Evolutionary conservation across 2,329 filamentous ascomycete genomes (phyloP), one percentile per base, ranked within the genome.

Genomic region (Diaporthe humulicola): DNA sequence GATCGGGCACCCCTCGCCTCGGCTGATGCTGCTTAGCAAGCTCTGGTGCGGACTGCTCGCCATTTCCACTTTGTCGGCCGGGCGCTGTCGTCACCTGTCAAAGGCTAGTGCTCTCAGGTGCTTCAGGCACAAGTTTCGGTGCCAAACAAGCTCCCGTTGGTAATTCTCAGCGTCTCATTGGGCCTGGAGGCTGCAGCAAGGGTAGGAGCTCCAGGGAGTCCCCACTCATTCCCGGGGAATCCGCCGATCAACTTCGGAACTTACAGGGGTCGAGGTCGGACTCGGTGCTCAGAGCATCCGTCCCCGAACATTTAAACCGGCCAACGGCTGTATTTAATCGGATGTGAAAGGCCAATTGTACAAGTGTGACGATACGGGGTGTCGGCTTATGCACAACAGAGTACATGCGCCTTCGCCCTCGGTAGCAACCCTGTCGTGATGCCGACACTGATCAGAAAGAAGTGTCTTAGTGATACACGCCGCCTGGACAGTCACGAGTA

Each of bases 91-190:
- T 64, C 45, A 14, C 40, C 57, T 22, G 57, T 56, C 57, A 64
- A n/a, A 69, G 70, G 57, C 42, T 45, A 64, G 33, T 52, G 57
- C 42, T 56, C n/a, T 38, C 38, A 57, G 67, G 71, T 54, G 52
- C 56, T 60, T 14, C 30, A 70, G 40, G 52, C 45, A n/a, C 33
- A 36, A 40, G 15, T 22, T 5, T n/a, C 33, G 69, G 40, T 33
- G n/a, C 69, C 22, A 28, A 22, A 58, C 69, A 52, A 38, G 56
- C 45, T 19, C 42, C 48, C 10, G 38, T 74, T 74, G 73, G 57
- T 74, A 74, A 74, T 74, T 64, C 56, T 38, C 42, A 67, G 73
- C n/a, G 50, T 45, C 69, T 58, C 50, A 74, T 74, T 74, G 73
- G 70, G 54, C 40, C 38, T 64, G 52, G 25, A 22, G 28, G 19